Percentiles rank a stretch among this genome's conserved stretches.
Conservation (phyloP, 768 basidiomycete species). For the Calocera cornea region DNA sequence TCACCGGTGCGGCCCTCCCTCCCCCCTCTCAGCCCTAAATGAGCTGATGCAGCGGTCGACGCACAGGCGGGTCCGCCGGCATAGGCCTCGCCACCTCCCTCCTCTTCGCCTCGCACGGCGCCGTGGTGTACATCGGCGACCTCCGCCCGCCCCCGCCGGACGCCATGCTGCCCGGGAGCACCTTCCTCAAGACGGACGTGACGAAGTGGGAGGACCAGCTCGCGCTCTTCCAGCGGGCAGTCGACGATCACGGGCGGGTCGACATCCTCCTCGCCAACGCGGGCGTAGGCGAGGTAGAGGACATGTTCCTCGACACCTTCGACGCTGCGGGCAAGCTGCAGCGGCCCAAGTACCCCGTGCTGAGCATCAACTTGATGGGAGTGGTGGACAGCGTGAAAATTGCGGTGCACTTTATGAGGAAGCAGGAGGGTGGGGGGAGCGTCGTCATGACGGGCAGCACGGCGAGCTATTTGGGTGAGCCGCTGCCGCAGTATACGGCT, state of each 20-base stretch:
- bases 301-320: background rate
- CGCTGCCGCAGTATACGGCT: slow-evolving; percentile 1
- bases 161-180: background rate
- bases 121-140: background rate
- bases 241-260: background rate
- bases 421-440: background rate
- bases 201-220: background rate
- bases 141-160: background rate
- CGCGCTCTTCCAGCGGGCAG: background rate
- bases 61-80: background rate
- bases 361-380: background rate
- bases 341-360: background rate
- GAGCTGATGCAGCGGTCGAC: background rate
- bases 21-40: background rate
- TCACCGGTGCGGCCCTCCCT: background rate
- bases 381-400: background rate
- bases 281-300: background rate
- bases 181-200: slow-evolving; percentile 1
- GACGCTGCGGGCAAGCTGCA: background rate
- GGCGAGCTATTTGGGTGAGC: background rate
- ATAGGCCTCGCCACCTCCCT: background rate
- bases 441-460: slow-evolving; percentile 1
- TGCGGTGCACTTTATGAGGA: background rate
- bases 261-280: background rate
- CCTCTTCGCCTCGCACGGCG: background rate